Conservation (phyloP, 2,329 filamentous ascomycete species). For the Teratosphaeria nubilosa region DNA sequence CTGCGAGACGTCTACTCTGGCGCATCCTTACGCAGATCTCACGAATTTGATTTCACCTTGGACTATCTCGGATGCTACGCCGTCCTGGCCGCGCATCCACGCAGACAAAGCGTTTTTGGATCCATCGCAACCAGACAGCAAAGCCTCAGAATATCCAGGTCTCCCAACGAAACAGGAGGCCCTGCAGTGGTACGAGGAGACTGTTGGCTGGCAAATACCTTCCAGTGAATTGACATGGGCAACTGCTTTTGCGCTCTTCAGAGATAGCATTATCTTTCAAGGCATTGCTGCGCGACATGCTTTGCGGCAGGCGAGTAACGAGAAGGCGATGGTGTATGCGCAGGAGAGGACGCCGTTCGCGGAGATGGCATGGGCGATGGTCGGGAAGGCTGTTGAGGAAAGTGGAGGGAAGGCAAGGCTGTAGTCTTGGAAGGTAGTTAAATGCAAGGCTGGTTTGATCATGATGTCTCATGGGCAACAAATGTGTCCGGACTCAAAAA, state of each 20-base stretch:
- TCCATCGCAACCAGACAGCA: slow-evolving; percentile 8
- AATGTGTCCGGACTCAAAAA: background rate
- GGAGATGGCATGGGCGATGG: slow-evolving; percentile 65
- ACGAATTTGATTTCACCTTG: slow-evolving; percentile 53
- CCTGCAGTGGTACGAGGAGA: slow-evolving; percentile 55
- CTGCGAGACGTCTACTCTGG: slow-evolving; percentile 97
- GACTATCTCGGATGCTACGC: slow-evolving; percentile 17
- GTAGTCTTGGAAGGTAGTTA: slow-evolving; percentile 1
- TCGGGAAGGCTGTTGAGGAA: slow-evolving; percentile 36
- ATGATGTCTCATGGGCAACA: background rate
- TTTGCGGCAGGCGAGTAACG: slow-evolving; percentile 76
- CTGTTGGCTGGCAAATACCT: slow-evolving; percentile 62
- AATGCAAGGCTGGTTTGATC: background rate
- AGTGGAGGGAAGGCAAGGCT: slow-evolving; percentile 16
- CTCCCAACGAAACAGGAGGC: slow-evolving; percentile 51
- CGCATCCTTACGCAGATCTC: slow-evolving; percentile 87
- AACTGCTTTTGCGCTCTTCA: slow-evolving; percentile 51
- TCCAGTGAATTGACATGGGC: slow-evolving; percentile 51
- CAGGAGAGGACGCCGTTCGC: slow-evolving; percentile 60
- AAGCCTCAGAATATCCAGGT: slow-evolving; percentile 40
- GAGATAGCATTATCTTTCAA: slow-evolving; percentile 59
- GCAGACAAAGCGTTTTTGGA: slow-evolving; percentile 16
- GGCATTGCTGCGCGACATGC: slow-evolving; percentile 87
- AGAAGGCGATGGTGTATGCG: slow-evolving; percentile 63
- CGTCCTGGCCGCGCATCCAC: slow-evolving; percentile 17